Percentiles rank a stretch among this genome's conserved stretches.
These are phyloP conservation scores for Aspergillus fischeri DNA, from an alignment of 2,329 filamentous ascomycete species.

Conservation along the genomic window DNA sequence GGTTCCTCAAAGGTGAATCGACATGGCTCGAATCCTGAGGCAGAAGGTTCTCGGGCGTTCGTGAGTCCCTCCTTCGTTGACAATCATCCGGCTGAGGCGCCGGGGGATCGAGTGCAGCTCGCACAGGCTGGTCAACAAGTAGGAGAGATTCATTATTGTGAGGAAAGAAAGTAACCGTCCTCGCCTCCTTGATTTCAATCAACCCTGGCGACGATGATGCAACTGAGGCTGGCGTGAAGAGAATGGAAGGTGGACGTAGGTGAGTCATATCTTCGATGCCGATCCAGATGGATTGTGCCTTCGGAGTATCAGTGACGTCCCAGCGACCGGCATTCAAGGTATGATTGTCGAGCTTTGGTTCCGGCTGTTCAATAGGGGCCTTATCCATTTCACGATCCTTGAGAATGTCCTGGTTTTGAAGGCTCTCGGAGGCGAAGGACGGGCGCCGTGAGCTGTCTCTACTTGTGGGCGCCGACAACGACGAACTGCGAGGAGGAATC, in stretches of 20 bases:
- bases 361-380: constrained; percentile 14
- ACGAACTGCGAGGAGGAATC: constrained; percentile 41
- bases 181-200: constrained; percentile 59
- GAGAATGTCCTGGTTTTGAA: constrained; percentile 29
- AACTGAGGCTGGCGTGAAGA: constrained; percentile 46
- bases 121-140: constrained; percentile 54
- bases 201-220: constrained; percentile 47
- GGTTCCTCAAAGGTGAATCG: constrained; percentile 58
- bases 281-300: constrained; percentile 35
- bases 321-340: constrained; percentile 13
- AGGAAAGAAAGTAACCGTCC: constrained; percentile 56
- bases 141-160: constrained; percentile 62
- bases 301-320: constrained; percentile 25
- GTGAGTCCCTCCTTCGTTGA: constrained; percentile 14
- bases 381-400: constrained; percentile 25
- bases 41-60: constrained; percentile 23
- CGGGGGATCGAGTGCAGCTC: constrained; percentile 27
- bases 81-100: constrained; percentile 18
- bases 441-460: constrained; percentile 41
- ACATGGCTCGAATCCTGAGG: constrained; percentile 27
- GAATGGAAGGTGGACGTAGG: constrained; percentile 45
- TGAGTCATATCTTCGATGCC: constrained; percentile 37
- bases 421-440: constrained; percentile 43
- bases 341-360: constrained; percentile 19
- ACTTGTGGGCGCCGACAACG: constrained; percentile 45